These are phyloP conservation scores for Colletotrichum endophyticum DNA, from an alignment of 2,329 filamentous ascomycete species.

Conservation along the genomic window DNA sequence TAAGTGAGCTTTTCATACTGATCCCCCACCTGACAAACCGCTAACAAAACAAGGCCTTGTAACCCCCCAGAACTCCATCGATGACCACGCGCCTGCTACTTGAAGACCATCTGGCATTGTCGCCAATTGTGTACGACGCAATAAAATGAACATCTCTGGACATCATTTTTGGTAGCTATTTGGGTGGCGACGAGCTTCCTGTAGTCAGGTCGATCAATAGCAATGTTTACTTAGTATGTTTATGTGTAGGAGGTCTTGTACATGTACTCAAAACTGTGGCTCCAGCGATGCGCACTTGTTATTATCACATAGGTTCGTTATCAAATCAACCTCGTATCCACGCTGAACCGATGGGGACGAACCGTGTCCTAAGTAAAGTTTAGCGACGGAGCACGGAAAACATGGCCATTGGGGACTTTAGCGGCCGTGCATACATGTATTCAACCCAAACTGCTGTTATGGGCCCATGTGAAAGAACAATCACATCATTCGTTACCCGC, in stretches of 20 bases:
- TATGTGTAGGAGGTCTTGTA: neutral
- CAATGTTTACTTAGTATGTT: neutral
- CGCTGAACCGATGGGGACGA: neutral
- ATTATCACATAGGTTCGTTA: neutral
- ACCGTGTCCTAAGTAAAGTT: neutral
- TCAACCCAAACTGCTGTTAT: neutral
- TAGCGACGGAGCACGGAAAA: neutral
- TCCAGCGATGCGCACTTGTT: neutral
- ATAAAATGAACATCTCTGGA: neutral
- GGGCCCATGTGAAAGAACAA: neutral
- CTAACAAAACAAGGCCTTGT: neutral
- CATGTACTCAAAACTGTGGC: neutral
- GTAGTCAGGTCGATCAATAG: neutral
- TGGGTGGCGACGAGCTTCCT: neutral
- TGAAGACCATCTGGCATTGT: neutral
- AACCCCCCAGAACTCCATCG: neutral
- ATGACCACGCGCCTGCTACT: neutral
- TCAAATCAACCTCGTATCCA: neutral
- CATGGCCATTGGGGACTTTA: neutral
- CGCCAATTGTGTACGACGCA: neutral
- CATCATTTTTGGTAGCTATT: neutral
- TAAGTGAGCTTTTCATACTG: neutral
- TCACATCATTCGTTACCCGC: neutral
- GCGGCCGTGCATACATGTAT: neutral
- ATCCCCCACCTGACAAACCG: neutral